Percentiles rank a stretch among this genome's conserved stretches.
Evolutionary conservation across 169 alveolate genomes (phyloP).

Genomic region (Perkinsus chesapeaki): DNA sequence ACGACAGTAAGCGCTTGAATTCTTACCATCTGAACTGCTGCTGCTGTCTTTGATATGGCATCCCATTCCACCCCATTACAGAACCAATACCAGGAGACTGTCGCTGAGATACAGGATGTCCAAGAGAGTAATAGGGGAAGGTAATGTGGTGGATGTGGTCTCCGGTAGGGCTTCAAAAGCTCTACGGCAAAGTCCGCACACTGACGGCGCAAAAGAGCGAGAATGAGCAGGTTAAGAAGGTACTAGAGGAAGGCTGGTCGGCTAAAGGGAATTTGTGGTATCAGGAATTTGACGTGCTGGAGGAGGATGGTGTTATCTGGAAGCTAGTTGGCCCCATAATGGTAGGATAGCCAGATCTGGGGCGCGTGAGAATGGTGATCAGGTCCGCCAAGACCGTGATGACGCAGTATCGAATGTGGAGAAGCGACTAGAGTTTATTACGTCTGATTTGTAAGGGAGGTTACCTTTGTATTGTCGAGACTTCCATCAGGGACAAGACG

Average conservation of each 20-base stretch:
- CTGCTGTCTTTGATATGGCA: background rate
- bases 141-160: background rate
- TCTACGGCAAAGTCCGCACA: background rate
- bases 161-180: background rate
- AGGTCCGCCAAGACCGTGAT: background rate
- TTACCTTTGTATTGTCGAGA: background rate
- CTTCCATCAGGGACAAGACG: background rate
- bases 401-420: background rate
- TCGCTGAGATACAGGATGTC: background rate
- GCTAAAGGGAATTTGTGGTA: background rate
- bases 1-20: no score
- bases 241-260: background rate
- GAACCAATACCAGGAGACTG: background rate
- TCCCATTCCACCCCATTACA: background rate
- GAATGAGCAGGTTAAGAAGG: background rate
- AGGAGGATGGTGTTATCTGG: background rate
- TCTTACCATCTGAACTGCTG: no score
- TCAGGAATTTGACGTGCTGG: background rate
- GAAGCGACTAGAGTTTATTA: background rate
- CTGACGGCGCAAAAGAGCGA: background rate
- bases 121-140: background rate
- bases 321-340: background rate
- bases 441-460: background rate
- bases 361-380: background rate
- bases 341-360: background rate